Percentiles rank a stretch among this genome's conserved stretches.
Conservation (phyloP, 208 protist genomes). For the Leishmania lainsoni region DNA sequence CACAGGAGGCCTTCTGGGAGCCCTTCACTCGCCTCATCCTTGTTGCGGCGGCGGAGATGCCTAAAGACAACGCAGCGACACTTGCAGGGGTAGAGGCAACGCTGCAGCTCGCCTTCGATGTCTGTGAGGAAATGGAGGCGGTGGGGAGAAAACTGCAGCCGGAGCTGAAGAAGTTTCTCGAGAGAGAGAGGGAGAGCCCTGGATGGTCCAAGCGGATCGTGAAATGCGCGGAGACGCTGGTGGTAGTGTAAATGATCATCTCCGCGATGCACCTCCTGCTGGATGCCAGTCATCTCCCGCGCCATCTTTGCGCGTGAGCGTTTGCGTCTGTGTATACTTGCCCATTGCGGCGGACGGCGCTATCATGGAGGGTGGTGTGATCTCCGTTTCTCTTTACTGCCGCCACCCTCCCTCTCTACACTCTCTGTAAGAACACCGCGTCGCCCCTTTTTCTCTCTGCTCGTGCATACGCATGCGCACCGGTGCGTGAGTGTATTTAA, state of each 20-base stretch:
- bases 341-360: not conserved
- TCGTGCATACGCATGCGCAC: not conserved
- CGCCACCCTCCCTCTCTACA: not conserved
- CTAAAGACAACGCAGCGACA: not conserved
- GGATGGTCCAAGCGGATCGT: constrained; percentile 43
- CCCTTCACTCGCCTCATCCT: constrained; percentile 56
- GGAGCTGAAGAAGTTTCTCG: constrained; percentile 39
- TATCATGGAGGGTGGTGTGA: not conserved
- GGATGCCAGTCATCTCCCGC: not conserved
- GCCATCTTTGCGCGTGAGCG: not conserved
- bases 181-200: constrained; percentile 15
- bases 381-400: not conserved
- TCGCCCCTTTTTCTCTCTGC: not conserved
- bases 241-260: not conserved
- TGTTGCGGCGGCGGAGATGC: constrained; percentile 16
- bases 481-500: not conserved
- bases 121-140: constrained; percentile 58
- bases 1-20: constrained; percentile 58
- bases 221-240: constrained; percentile 50
- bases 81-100: constrained; percentile 14
- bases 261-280: constrained; percentile 2
- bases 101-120: constrained; percentile 44
- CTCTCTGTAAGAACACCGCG: not conserved
- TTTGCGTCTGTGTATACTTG: not conserved
- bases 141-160: constrained; percentile 37